Evolutionary conservation across 169 alveolate genomes (phyloP), one percentile per base, ranked within the genome.

Genomic region (Cryptosporidium sp.): DNA sequence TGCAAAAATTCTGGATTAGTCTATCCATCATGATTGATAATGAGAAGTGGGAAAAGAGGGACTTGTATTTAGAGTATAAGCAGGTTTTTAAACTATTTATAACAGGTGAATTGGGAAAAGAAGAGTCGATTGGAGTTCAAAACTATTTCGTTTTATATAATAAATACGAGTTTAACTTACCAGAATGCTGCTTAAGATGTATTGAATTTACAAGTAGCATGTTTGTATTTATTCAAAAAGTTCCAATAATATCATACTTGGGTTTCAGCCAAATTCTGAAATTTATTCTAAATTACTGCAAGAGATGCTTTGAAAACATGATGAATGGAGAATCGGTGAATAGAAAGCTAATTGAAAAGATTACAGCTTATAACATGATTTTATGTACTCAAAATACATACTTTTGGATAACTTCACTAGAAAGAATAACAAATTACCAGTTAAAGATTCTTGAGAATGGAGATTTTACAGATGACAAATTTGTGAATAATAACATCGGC

Each of bases 331-430:
- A 43, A 16, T 21, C 39, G 7, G 45, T 61, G 23, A 80, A 41
- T 43, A 65, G 39, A 10, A 31, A 14, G 23, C 7, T 16, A 26
- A 43, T 29, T 37, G 59, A 61, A 39, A 80, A 62, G 37, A 59
- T 80, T 65, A 80, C 80, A 43, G 58, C 70, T 2, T 80, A 43
- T 80, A 80, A 67, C 39, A 62, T 80, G 35, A 10, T 65, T n/a
- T 45, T 80, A 21, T 80, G 89, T 48, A 29, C 67, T 80, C 89
- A 80, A 80, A 65, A 80, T 48, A 80, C 39, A 10, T 62, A 80
- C 16, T 80, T 80, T 41, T 80, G 89, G 89, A 12, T 43, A 23
- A 80, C 39, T 80, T 59, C 80, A 37, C 26, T 80, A 16, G 73
- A 59, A 62, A 80, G 43, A 12, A 62, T 80, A 41, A 41, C 23